Evolutionary conservation across 75 land plant species (phyloP).

Genomic region (Sequoiadendron giganteum): DNA sequence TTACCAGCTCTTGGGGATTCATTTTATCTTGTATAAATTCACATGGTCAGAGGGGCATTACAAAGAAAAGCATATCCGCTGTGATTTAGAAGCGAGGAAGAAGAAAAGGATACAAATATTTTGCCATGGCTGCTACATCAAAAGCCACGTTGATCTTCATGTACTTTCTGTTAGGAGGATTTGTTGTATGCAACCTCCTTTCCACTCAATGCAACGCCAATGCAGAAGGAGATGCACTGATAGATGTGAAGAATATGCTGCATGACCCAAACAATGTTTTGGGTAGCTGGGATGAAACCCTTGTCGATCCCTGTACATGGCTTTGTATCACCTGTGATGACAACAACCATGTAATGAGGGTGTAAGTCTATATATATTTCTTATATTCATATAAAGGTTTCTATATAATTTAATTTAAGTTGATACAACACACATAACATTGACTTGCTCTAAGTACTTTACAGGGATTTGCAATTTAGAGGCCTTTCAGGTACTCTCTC

Average conservation of each 20-base stretch:
- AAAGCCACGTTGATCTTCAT: too few species aligned
- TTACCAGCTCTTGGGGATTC: too few species aligned
- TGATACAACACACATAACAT: conserved; percentile 33
- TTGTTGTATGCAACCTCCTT: too few species aligned
- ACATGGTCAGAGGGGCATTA: too few species aligned
- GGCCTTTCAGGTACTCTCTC: conserved; percentile 65
- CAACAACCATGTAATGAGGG: conserved; percentile 59
- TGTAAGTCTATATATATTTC: conserved; percentile 14
- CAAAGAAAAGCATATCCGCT: too few species aligned
- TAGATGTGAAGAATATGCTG: conserved; percentile 55
- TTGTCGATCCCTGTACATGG: conserved; percentile 93
- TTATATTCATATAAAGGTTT: conserved; percentile 47
- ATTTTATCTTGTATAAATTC: too few species aligned
- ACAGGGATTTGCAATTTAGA: conserved; percentile 82
- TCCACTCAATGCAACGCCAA: too few species aligned
- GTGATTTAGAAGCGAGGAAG: too few species aligned
- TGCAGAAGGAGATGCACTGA: conserved; percentile 69
- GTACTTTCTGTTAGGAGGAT: too few species aligned
- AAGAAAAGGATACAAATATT: too few species aligned
- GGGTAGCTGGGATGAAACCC: conserved; percentile 91
- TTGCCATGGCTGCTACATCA: too few species aligned
- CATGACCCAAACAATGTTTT: conserved; percentile 76
- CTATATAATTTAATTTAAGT: conserved; percentile 12
- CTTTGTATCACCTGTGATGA: conserved; percentile 84
- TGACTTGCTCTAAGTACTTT: background rate